phyloP scores from a whole-genome alignment of 2,329 filamentous ascomycete genomes.

The Trichoderma polysporum region DNA sequence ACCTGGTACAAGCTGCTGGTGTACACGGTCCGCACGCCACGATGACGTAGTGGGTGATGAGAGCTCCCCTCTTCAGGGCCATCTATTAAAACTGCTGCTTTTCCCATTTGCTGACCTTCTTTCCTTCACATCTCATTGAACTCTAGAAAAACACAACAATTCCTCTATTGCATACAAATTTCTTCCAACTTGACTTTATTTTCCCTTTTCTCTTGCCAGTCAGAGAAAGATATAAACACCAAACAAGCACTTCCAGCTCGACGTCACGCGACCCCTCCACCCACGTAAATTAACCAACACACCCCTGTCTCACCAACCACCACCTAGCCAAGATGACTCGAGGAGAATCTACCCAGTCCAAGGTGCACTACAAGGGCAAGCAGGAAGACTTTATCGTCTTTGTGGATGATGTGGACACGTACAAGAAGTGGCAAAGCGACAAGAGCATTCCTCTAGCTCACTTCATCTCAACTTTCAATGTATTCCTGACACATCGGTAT shows the following conservation, averaged over 20 bases:
- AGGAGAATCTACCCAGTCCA: constrained; percentile 68
- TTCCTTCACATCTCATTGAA: constrained; percentile 13
- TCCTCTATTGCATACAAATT: neutral
- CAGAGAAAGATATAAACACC: neutral
- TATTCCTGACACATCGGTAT: constrained; percentile 89
- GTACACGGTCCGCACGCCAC: constrained; percentile 19
- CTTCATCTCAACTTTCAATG: constrained; percentile 83
- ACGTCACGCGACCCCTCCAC: constrained; percentile 9
- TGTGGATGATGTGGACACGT: constrained; percentile 58
- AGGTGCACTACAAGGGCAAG: constrained; percentile 81
- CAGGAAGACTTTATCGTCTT: constrained; percentile 61
- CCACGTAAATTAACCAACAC: constrained; percentile 6
- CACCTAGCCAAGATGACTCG: constrained; percentile 59
- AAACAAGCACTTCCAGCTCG: constrained; percentile 21
- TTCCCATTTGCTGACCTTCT: constrained; percentile 11
- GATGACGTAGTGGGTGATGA: constrained; percentile 24
- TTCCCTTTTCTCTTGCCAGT: neutral
- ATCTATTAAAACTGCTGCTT: constrained; percentile 12
- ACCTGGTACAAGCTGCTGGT: neutral
- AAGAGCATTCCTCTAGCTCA: constrained; percentile 75
- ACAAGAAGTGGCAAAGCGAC: constrained; percentile 82
- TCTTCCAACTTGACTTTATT: neutral
- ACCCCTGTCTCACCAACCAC: constrained; percentile 22
- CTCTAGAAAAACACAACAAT: neutral
- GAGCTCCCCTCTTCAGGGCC: constrained; percentile 13